phyloP scores from a whole-genome alignment of 2,329 filamentous ascomycete species.

The Cercospora nicotianae region DNA sequence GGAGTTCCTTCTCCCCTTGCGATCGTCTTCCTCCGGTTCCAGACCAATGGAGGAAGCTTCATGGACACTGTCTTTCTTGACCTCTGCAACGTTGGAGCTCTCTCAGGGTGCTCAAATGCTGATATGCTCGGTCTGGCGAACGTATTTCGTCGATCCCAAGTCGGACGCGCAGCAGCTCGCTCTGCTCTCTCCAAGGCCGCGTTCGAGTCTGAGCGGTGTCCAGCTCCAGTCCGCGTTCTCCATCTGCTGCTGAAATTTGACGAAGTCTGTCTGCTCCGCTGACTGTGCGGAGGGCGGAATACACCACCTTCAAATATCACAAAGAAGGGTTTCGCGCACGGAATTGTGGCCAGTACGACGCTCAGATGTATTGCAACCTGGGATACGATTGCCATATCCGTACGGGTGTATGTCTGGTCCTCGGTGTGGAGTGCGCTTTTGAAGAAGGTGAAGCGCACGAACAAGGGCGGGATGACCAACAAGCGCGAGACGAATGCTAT shows the following conservation, averaged over 20 bases:
- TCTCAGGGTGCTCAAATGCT: neutral
- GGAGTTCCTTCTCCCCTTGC: neutral
- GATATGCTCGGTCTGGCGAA: constrained; percentile 16
- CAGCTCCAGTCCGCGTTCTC: neutral
- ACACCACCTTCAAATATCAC: constrained; percentile 25
- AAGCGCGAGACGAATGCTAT: constrained; percentile 31
- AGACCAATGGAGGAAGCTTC: constrained; percentile 6
- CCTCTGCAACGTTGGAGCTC: neutral
- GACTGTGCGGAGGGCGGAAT: constrained; percentile 16
- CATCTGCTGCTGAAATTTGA: neutral
- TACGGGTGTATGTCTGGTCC: constrained; percentile 24
- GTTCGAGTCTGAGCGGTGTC: neutral
- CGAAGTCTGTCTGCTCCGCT: neutral
- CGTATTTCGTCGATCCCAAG: constrained; percentile 16
- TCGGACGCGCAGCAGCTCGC: neutral
- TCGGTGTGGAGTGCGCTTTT: constrained; percentile 14
- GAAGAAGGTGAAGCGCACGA: constrained; percentile 25
- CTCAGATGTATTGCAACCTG: constrained; percentile 32
- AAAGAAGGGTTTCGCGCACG: constrained; percentile 37
- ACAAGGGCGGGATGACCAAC: constrained; percentile 28
- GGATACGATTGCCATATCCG: constrained; percentile 27
- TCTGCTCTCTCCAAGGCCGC: neutral
- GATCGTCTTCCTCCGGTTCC: constrained; percentile 20
- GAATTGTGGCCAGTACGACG: constrained; percentile 35
- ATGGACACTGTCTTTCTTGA: neutral